These are phyloP conservation scores for Skeletonema tropicum DNA, from an alignment of 108 stramenopile species.

Conservation along the genomic window DNA sequence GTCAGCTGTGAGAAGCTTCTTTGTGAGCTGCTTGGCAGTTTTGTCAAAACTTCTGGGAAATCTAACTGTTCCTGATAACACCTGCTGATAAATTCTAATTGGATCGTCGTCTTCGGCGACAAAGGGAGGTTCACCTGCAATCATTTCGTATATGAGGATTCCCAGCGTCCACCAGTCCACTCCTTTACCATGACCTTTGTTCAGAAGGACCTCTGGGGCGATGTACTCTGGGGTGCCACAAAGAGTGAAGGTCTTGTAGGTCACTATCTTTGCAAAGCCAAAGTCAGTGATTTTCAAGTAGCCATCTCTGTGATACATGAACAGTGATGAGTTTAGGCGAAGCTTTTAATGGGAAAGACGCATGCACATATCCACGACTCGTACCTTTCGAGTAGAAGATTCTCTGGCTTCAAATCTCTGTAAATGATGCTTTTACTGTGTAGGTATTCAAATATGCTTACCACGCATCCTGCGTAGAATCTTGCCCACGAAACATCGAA, in stretches of 20 bases:
- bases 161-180: constrained; percentile 96
- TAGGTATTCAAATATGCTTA: constrained; percentile 91
- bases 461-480: constrained; percentile 78
- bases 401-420: constrained; percentile 81
- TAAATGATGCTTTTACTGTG: constrained; percentile 89
- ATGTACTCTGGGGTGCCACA: constrained; percentile 97
- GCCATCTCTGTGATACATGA: constrained; percentile 71
- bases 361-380: not conserved
- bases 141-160: constrained; percentile 86
- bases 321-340: constrained; percentile 10
- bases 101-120: constrained; percentile 73
- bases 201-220: constrained; percentile 90
- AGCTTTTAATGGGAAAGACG: not conserved
- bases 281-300: constrained; percentile 87
- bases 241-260: constrained; percentile 87
- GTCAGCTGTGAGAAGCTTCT: constrained; percentile 77
- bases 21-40: constrained; percentile 75
- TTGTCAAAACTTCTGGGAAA: constrained; percentile 79
- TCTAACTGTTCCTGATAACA: constrained; percentile 71
- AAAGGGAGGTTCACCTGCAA: constrained; percentile 89
- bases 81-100: constrained; percentile 80
- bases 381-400: not conserved
- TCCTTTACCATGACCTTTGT: constrained; percentile 92
- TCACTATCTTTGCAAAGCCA: constrained; percentile 76
- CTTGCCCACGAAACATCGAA: constrained; percentile 56